Conservation (phyloP, 2,329 filamentous ascomycete species). For the Periconia sp. region DNA sequence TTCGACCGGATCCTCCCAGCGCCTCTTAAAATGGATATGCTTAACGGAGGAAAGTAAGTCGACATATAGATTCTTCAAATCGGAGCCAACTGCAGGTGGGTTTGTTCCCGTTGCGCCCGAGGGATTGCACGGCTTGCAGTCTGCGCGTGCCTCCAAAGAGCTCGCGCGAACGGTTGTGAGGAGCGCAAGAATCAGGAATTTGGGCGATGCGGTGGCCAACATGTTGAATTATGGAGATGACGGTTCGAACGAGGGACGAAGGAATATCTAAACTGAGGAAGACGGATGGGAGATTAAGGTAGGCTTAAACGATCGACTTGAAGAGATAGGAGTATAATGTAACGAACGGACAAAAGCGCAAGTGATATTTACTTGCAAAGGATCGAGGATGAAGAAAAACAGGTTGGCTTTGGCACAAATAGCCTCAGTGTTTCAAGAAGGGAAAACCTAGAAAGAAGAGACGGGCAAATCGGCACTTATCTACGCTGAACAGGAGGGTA, state of each 20-base stretch:
- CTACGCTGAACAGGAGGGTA: too few species aligned
- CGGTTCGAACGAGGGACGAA: not conserved
- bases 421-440: too few species aligned
- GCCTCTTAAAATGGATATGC: constrained; percentile 38
- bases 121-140: constrained; percentile 44
- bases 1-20: constrained; percentile 21
- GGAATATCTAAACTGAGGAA: not conserved
- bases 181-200: constrained; percentile 30
- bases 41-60: constrained; percentile 44
- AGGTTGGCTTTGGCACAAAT: too few species aligned
- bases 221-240: too few species aligned
- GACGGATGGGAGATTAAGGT: too few species aligned
- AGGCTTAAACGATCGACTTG: not conserved
- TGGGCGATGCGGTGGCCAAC: constrained; percentile 28
- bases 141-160: constrained; percentile 28
- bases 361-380: too few species aligned
- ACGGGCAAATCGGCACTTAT: too few species aligned
- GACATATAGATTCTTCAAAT: constrained; percentile 42
- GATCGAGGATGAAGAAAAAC: too few species aligned
- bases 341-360: too few species aligned
- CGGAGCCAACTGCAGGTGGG: constrained; percentile 40
- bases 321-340: too few species aligned
- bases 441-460: too few species aligned
- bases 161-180: constrained; percentile 25
- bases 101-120: constrained; percentile 38